These are phyloP conservation scores for Asterella californica DNA, from an alignment of 225 moss, liverwort and hornwort genomes.

Conservation along the genomic window DNA sequence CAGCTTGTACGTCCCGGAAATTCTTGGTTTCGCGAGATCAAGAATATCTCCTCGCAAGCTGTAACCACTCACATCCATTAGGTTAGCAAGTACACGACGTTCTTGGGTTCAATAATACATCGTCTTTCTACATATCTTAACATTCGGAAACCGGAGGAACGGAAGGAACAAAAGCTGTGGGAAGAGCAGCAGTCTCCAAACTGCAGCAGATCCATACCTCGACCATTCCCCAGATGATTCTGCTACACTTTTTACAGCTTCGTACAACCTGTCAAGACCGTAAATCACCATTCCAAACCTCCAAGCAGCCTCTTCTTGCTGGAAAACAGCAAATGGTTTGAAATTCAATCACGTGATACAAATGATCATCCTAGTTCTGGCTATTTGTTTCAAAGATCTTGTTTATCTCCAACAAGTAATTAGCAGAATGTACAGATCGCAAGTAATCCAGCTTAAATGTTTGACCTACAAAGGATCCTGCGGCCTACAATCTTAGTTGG, in stretches of 20 bases:
- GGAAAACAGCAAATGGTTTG: constrained; percentile 2
- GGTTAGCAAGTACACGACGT: background rate
- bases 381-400: background rate
- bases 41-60: constrained; percentile 87
- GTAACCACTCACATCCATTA: constrained; percentile 13
- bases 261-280: constrained; percentile 70
- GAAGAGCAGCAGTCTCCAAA: background rate
- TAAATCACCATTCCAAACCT: constrained; percentile 81
- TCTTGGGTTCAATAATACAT: background rate
- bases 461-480: background rate
- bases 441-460: no score
- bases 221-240: constrained; percentile 67
- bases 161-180: background rate
- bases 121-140: background rate
- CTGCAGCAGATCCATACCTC: constrained; percentile 42
- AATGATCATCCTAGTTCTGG: background rate
- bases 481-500: background rate
- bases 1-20: constrained; percentile 82
- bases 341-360: background rate
- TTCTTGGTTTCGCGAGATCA: constrained; percentile 81
- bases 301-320: constrained; percentile 77
- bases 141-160: background rate
- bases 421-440: no score
- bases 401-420: no score
- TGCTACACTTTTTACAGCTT: constrained; percentile 60